Evolutionary conservation across 2,329 filamentous ascomycete species (phyloP), one percentile per base, ranked within the genome.

Genomic region (Botrytis aclada): DNA sequence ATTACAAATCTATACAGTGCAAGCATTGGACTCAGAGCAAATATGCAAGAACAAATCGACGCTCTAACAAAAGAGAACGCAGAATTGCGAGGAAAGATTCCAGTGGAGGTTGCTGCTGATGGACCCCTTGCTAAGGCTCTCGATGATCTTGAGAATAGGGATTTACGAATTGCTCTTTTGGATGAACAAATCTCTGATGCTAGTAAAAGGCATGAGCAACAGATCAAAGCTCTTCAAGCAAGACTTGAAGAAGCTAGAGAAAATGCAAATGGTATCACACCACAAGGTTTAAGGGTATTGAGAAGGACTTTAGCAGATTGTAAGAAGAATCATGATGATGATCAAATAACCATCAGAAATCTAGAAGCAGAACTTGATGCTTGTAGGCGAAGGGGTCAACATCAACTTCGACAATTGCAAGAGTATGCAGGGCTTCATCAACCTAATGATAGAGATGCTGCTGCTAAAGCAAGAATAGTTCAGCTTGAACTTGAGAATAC

Each of bases 241-340:
- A 56, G 34, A 41, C 65, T 69, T 32, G 65, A 69, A 16, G 65
- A 69, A 18, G 65, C 65, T 20, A 69, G 47, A 32, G 22, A 41
- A 7, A 69, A 56, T 39, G 65, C 65, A 6, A 69, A 56, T 56
- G 65, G 65, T 10, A 69, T 69, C 34, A 56, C 65, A 29, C 65
- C 65, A 25, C 25, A 69, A 56, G 47, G 37, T 4, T 20, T 69
- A 29, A 41, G 47, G 25, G 20, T 7, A 16, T 32, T 69, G 20
- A 69, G 65, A 22, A 56, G 1, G 18, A 43, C 22, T 32, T 32
- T 69, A 1, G 65, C 47, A n/a, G 7, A 69, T 56, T 69, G 9
- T 41, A 32, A 7, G 25, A 69, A 25, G 18, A 37, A 32, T 16
- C 65, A 56, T 41, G 5, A 56, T 14, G 65, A 41, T 9, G 47